Conservation (phyloP, 148 eudicot genomes). For the Amaranthus hypochondriacus region DNA sequence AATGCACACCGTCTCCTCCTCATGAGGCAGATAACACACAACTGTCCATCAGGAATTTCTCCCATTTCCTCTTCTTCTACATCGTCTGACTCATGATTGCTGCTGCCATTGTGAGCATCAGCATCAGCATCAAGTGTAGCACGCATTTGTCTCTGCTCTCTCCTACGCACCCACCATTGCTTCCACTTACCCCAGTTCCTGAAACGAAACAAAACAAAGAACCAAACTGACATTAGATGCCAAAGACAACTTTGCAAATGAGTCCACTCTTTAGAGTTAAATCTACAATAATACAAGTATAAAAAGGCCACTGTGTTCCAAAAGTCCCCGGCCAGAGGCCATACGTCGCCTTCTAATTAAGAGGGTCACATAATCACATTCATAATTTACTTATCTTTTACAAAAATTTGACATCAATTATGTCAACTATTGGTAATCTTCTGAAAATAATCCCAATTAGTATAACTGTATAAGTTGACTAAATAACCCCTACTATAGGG, state of each 20-base stretch:
- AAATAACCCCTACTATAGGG: no score
- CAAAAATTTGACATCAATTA: no score
- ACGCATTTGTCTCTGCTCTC: conserved; percentile 32
- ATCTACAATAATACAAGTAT: no score
- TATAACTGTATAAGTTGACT: no score
- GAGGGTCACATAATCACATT: no score
- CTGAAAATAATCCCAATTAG: no score
- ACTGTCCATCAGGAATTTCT: conserved; percentile 67
- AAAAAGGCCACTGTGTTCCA: neutral
- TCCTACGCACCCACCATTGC: conserved; percentile 54
- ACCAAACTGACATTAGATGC: conserved; percentile 3
- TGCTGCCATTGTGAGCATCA: neutral
- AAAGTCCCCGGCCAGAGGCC: neutral
- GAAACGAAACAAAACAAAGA: conserved; percentile 3
- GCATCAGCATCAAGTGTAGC: conserved; percentile 9
- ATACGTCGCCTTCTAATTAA: no score
- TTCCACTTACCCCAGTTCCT: conserved; percentile 79
- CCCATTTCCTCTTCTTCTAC: conserved; percentile 51
- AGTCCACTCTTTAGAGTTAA: no score
- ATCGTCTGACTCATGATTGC: conserved; percentile 20
- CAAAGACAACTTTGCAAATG: neutral
- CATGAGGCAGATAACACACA: conserved; percentile 65
- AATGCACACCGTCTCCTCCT: conserved; percentile 75
- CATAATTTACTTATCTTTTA: no score
- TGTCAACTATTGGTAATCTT: no score